Evolutionary conservation across 768 basidiomycete species (phyloP).

Genomic region (Xerocomellus amylosporus): DNA sequence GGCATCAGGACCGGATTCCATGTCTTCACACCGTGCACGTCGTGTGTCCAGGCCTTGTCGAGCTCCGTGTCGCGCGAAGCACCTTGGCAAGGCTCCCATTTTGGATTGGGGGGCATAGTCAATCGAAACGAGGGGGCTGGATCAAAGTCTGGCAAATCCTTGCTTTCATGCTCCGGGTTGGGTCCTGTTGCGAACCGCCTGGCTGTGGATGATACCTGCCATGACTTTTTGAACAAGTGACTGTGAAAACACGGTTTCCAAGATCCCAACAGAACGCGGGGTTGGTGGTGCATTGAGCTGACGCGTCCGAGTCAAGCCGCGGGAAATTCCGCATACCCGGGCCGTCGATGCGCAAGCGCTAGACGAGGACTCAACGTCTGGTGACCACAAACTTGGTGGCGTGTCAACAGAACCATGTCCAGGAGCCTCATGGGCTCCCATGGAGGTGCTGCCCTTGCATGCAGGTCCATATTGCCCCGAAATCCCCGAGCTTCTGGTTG

Average conservation of each 20-base stretch:
- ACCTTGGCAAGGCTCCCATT: constrained; percentile 45
- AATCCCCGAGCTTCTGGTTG: neutral
- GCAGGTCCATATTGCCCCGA: neutral
- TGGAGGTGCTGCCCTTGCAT: neutral
- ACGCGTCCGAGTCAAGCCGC: neutral
- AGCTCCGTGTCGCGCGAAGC: constrained; percentile 19
- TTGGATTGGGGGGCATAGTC: constrained; percentile 39
- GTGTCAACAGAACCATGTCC: neutral
- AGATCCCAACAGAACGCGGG: neutral
- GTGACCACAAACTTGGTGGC: neutral
- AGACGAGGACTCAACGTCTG: neutral
- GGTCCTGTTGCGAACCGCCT: constrained; percentile 5
- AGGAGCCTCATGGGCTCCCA: constrained; percentile 2
- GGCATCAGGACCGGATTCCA: constrained; percentile 39
- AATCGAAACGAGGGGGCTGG: constrained; percentile 32
- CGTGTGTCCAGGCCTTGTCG: constrained; percentile 30
- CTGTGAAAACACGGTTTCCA: constrained; percentile 2
- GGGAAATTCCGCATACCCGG: neutral
- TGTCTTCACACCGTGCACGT: constrained; percentile 37
- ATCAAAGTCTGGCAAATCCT: constrained; percentile 19
- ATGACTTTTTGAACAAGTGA: neutral
- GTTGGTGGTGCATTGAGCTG: neutral
- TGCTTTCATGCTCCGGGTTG: neutral
- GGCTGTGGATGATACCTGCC: neutral
- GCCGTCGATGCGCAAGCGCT: too few species aligned